Evolutionary conservation across 2,329 filamentous ascomycete genomes (phyloP).

Genomic region (Herpotrichia juniperi): DNA sequence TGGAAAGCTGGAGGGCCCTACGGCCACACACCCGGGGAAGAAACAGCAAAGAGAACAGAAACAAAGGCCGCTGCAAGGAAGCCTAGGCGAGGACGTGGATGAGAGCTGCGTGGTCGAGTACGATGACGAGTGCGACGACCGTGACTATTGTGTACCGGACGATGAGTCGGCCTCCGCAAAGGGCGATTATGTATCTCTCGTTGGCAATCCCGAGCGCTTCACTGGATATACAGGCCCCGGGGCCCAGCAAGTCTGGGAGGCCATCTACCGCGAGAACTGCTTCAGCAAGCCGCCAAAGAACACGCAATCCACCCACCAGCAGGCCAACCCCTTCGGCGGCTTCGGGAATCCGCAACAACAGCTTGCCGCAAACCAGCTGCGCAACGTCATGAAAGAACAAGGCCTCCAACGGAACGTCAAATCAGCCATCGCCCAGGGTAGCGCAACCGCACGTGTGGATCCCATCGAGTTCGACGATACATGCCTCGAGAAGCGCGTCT

Average conservation of each 20-base stretch:
- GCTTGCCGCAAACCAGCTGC: constrained; percentile 66
- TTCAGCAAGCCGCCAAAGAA: constrained; percentile 64
- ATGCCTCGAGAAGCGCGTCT: constrained; percentile 98
- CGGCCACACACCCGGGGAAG: constrained; percentile 84
- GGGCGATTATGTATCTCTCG: constrained; percentile 93
- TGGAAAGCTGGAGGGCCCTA: constrained; percentile 88
- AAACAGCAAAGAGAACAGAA: constrained; percentile 73
- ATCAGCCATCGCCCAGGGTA: constrained; percentile 58
- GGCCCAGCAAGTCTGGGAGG: constrained; percentile 90
- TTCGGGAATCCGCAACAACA: constrained; percentile 52
- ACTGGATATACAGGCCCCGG: constrained; percentile 90
- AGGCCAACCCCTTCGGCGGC: constrained; percentile 47
- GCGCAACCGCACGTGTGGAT: constrained; percentile 65
- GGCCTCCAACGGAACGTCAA: constrained; percentile 66
- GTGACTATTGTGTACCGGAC: constrained; percentile 95
- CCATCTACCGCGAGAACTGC: constrained; percentile 97
- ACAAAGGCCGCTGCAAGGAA: constrained; percentile 77
- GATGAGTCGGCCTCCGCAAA: constrained; percentile 86
- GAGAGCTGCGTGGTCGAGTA: constrained; percentile 98
- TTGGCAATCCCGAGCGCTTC: constrained; percentile 93
- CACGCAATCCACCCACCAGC: constrained; percentile 40
- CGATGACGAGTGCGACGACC: constrained; percentile 94
- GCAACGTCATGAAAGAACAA: constrained; percentile 65
- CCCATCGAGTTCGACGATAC: constrained; percentile 83
- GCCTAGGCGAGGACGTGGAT: constrained; percentile 82